Conservation (phyloP, 208 protist species). For the Giardia duodenalis region DNA sequence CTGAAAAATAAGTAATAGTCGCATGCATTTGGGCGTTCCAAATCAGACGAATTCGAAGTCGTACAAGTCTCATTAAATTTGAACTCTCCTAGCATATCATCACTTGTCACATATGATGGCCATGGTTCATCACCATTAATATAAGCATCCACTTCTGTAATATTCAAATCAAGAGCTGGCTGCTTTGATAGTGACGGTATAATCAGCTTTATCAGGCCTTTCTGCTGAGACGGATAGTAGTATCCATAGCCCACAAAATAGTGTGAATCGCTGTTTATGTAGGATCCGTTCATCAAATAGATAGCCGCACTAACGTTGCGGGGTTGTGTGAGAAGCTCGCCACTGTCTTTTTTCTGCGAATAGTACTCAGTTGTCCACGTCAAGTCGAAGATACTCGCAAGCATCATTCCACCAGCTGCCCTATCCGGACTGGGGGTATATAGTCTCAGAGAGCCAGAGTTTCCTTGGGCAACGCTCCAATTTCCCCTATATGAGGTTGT, state of each 20-base stretch:
- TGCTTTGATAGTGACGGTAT: neutral
- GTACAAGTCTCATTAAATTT: neutral
- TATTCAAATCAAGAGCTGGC: neutral
- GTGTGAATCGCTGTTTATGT: neutral
- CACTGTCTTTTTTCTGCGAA: neutral
- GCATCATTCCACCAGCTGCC: neutral
- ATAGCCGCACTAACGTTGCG: neutral
- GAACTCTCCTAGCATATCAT: no score
- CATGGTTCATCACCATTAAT: no score
- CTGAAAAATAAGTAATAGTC: neutral
- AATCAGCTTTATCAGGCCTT: neutral
- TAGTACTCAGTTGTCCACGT: neutral
- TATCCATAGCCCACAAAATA: neutral
- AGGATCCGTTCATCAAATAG: neutral
- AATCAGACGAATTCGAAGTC: neutral
- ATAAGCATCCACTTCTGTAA: no score
- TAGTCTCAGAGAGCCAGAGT: neutral
- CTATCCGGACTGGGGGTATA: neutral
- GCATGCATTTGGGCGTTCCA: neutral
- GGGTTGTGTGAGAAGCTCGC: neutral
- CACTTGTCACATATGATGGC: no score
- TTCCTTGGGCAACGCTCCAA: neutral
- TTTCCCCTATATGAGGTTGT: neutral
- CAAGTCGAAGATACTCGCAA: neutral
- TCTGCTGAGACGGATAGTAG: neutral